Evolutionary conservation across 495 filamentous ascomycete species (phyloP).

Genomic region (Articulospora tetracladia): DNA sequence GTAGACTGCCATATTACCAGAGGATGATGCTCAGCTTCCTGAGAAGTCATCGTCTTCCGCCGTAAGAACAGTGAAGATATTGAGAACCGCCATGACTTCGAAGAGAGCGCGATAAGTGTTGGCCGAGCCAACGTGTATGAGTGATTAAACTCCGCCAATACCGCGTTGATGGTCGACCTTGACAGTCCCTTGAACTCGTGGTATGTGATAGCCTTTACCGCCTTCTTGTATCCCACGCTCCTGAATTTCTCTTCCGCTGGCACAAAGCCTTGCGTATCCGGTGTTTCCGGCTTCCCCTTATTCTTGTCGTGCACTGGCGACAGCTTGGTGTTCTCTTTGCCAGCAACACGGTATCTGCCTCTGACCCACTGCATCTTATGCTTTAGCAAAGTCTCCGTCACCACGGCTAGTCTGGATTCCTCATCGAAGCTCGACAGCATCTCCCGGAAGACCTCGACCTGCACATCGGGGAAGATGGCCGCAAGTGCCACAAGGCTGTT

Average conservation of each 20-base stretch:
- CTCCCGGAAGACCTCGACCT: constrained; percentile 89
- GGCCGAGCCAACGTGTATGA: constrained; percentile 76
- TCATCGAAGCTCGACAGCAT: constrained; percentile 78
- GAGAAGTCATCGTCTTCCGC: constrained; percentile 56
- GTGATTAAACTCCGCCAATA: constrained; percentile 87
- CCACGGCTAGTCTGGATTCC: constrained; percentile 77
- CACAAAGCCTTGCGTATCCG: constrained; percentile 36
- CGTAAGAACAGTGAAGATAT: constrained; percentile 70
- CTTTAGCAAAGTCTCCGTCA: constrained; percentile 80
- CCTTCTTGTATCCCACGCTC: constrained; percentile 64
- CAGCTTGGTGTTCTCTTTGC: constrained; percentile 9
- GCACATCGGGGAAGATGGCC: constrained; percentile 80
- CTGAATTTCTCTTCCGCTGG: constrained; percentile 72
- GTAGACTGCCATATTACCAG: constrained; percentile 61
- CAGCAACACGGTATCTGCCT: constrained; percentile 61
- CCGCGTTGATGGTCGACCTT: constrained; percentile 76
- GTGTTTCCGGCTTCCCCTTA: constrained; percentile 1
- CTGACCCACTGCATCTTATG: constrained; percentile 70
- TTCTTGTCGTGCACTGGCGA: constrained; percentile 10
- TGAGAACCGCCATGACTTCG: constrained; percentile 82
- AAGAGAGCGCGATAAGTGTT: constrained; percentile 67
- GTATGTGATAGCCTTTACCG: constrained; percentile 55
- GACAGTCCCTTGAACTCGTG: constrained; percentile 84
- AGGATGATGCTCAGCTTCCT: constrained; percentile 52
- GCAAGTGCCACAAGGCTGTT: constrained; percentile 64